Conservation (phyloP, 352 stramenopile genomes). For the Phytophthora constricta region DNA sequence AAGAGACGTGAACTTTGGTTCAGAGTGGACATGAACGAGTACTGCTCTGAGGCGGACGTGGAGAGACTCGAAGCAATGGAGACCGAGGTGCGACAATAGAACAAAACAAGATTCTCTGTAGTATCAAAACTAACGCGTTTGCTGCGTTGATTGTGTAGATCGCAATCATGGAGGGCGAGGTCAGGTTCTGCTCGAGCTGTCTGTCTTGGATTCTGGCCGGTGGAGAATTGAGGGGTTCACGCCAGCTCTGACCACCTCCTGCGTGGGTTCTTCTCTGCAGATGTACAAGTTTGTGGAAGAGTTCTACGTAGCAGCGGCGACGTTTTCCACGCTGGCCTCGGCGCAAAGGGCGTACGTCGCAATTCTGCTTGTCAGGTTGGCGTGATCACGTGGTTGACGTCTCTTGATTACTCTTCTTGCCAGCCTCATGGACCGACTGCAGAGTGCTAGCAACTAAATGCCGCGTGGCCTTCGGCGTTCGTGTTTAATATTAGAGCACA, state of each 20-base stretch:
- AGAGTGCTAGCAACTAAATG: not conserved
- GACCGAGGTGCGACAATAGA: conserved; percentile 40
- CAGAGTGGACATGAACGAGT: conserved; percentile 44
- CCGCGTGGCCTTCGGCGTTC: conserved; percentile 2
- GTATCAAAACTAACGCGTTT: not conserved
- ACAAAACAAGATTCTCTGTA: not conserved
- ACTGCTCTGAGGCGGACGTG: conserved; percentile 41
- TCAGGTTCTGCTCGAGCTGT: conserved; percentile 2
- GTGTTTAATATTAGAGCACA: conserved; percentile 39
- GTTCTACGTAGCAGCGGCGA: conserved; percentile 64
- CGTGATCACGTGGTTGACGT: no score
- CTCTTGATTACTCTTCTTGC: not conserved
- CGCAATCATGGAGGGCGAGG: conserved; percentile 30
- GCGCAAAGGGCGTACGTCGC: conserved; percentile 50
- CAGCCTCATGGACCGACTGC: conserved; percentile 21
- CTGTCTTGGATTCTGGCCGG: no score
- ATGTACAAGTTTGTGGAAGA: conserved; percentile 68
- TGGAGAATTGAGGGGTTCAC: no score
- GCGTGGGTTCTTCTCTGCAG: conserved; percentile 22
- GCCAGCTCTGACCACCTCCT: conserved; percentile 3
- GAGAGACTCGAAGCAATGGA: conserved; percentile 44
- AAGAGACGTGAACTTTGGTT: not conserved
- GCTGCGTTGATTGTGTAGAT: conserved; percentile 19
- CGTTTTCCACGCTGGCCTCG: conserved; percentile 47
- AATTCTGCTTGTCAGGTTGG: no score